Evolutionary conservation across 2,329 filamentous ascomycete genomes (phyloP).

Genomic region (Calonectria multiphialidica): DNA sequence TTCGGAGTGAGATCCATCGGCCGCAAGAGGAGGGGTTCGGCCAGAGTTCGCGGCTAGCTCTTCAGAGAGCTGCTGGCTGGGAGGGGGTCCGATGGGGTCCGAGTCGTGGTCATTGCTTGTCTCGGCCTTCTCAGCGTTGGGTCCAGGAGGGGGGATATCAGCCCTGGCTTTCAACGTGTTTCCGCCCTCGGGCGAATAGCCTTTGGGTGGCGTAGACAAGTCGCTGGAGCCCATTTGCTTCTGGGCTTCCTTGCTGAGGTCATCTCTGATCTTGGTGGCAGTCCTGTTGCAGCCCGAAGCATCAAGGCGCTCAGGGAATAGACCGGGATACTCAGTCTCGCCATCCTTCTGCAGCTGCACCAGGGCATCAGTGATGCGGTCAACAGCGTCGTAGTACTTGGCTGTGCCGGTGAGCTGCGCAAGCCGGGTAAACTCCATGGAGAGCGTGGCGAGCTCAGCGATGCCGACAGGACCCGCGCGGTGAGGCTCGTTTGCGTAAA

Average conservation of each 20-base stretch:
- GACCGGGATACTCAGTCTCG: slow-evolving; percentile 75
- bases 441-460: slow-evolving; percentile 83
- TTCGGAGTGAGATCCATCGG: slow-evolving; percentile 49
- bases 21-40: slow-evolving; percentile 46
- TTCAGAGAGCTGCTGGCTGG: background rate
- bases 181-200: slow-evolving; percentile 34
- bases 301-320: slow-evolving; percentile 85
- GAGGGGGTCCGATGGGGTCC: background rate
- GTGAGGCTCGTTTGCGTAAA: slow-evolving; percentile 72
- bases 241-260: slow-evolving; percentile 51
- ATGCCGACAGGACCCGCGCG: slow-evolving; percentile 70
- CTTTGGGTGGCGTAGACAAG: slow-evolving; percentile 42
- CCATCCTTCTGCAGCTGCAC: slow-evolving; percentile 78
- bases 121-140: slow-evolving; percentile 1
- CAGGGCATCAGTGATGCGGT: slow-evolving; percentile 85
- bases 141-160: background rate
- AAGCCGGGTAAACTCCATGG: slow-evolving; percentile 89
- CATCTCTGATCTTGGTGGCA: slow-evolving; percentile 47
- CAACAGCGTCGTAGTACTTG: slow-evolving; percentile 91
- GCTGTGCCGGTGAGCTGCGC: slow-evolving; percentile 85
- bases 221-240: slow-evolving; percentile 50
- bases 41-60: background rate
- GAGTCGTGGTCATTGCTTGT: background rate
- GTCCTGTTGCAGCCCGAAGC: slow-evolving; percentile 81
- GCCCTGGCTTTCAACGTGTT: background rate